A percentile compares a stretch with the other conserved stretches of the same genome.
These are phyloP conservation scores for Saturnispora galanensis DNA, from an alignment of 805 yeast species.

Conservation along the genomic window DNA sequence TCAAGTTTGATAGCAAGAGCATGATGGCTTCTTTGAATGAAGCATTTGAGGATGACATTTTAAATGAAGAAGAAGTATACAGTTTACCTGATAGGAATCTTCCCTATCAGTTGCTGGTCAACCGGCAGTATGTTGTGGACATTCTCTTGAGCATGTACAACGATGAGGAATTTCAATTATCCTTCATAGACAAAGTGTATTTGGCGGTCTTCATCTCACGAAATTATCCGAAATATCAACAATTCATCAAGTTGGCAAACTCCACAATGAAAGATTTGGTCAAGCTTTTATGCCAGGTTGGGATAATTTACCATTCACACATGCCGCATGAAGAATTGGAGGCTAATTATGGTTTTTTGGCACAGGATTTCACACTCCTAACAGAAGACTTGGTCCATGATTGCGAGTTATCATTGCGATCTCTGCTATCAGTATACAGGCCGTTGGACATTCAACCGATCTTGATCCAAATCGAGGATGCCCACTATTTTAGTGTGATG, in stretches of 20 bases:
- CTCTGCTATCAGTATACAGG: slow-evolving; percentile 56
- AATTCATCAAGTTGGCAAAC: slow-evolving; percentile 67
- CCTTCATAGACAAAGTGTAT: slow-evolving; percentile 23
- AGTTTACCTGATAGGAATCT: slow-evolving; percentile 11
- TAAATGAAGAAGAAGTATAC: slow-evolving; percentile 49
- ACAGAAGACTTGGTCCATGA: slow-evolving; percentile 28
- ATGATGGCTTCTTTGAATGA: slow-evolving; percentile 66
- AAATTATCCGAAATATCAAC: slow-evolving; percentile 77
- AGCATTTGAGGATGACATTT: slow-evolving; percentile 67
- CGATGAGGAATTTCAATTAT: slow-evolving; percentile 26
- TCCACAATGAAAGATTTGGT: slow-evolving; percentile 40
- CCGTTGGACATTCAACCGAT: slow-evolving; percentile 45
- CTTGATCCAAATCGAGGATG: slow-evolving; percentile 40
- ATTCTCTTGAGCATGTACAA: slow-evolving; percentile 52
- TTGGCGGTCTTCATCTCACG: slow-evolving; percentile 67
- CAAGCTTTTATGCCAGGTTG: slow-evolving; percentile 34
- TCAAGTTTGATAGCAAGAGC: slow-evolving; percentile 47
- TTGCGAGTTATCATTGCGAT: slow-evolving; percentile 67
- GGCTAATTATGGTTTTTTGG: background rate
- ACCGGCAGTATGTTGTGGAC: slow-evolving; percentile 71
- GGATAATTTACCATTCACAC: background rate
- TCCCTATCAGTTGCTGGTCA: slow-evolving; percentile 30
- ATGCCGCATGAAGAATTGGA: background rate
- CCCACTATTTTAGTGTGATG: slow-evolving; percentile 50
- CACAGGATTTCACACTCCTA: slow-evolving; percentile 14